Evolutionary conservation across 805 yeast genomes (phyloP).

Genomic region (Wickerhamomyces queroliae): DNA sequence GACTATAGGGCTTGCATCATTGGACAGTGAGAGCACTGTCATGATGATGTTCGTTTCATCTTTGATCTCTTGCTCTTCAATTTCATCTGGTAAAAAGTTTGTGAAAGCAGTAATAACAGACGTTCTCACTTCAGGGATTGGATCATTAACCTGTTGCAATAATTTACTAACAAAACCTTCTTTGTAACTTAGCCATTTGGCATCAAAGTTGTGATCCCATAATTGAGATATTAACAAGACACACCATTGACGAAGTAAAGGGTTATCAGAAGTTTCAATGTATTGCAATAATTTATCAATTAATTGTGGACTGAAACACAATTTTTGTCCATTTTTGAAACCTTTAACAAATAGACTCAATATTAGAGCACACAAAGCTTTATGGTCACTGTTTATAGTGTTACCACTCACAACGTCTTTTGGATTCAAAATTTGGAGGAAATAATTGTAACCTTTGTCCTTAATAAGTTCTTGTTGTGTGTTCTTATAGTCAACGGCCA

Average conservation of each 20-base stretch:
- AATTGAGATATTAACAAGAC: constrained; percentile 70
- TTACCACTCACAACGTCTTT: constrained; percentile 20
- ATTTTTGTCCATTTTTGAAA: constrained; percentile 71
- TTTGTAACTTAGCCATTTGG: constrained; percentile 63
- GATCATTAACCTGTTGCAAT: constrained; percentile 63
- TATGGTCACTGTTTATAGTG: constrained; percentile 53
- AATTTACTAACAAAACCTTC: constrained; percentile 57
- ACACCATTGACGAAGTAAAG: constrained; percentile 91
- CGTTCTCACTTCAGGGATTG: constrained; percentile 92
- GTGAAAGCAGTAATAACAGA: constrained; percentile 73
- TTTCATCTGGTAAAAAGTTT: constrained; percentile 50
- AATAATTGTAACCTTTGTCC: constrained; percentile 86
- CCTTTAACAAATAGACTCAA: constrained; percentile 79
- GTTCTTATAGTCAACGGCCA: constrained; percentile 88
- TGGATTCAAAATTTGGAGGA: constrained; percentile 68
- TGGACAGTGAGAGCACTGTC: constrained; percentile 58
- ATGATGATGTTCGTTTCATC: constrained; percentile 70
- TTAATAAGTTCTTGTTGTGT: constrained; percentile 90
- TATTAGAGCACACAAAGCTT: constrained; percentile 94
- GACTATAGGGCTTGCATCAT: constrained; percentile 88
- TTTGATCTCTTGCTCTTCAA: constrained; percentile 38
- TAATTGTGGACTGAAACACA: constrained; percentile 71
- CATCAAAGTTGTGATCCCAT: constrained; percentile 68
- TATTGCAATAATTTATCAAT: constrained; percentile 61
- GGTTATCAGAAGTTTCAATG: constrained; percentile 70